Conservation (phyloP, 2,329 filamentous ascomycete genomes). For the Xenoacremonium recifei region DNA sequence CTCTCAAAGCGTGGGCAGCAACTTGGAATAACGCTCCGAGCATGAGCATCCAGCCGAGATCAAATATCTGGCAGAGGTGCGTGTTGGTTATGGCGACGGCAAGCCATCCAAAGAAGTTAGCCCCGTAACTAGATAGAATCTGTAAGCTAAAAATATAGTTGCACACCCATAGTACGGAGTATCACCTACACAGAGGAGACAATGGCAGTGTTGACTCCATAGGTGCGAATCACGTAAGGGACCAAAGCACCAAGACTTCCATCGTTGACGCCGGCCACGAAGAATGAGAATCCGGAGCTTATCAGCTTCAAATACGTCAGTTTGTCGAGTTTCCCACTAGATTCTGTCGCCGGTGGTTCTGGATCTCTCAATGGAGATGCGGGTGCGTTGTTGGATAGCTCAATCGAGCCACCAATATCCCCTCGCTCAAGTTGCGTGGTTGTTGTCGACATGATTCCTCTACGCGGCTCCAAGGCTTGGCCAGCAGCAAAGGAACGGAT, state of each 20-base stretch:
- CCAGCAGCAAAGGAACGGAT: too few species aligned
- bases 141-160: background rate
- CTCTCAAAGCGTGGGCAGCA: conserved; percentile 50
- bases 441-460: background rate
- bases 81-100: conserved; percentile 56
- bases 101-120: conserved; percentile 60
- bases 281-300: conserved; percentile 60
- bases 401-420: too few species aligned
- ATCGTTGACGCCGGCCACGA: conserved; percentile 64
- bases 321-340: conserved; percentile 43
- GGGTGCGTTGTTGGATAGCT: too few species aligned
- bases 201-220: conserved; percentile 50
- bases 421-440: conserved; percentile 1
- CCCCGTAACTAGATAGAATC: conserved; percentile 42
- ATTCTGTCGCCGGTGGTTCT: too few species aligned
- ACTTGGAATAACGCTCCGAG: conserved; percentile 57
- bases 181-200: conserved; percentile 47
- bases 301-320: conserved; percentile 44
- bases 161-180: background rate
- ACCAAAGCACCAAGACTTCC: conserved; percentile 62
- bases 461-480: too few species aligned
- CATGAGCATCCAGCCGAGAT: conserved; percentile 54
- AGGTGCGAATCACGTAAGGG: conserved; percentile 59
- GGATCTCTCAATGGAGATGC: too few species aligned
- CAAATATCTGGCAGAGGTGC: conserved; percentile 49